Evolutionary conservation across 257 asterid species (phyloP).

Genomic region (Verbascum thapsus): DNA sequence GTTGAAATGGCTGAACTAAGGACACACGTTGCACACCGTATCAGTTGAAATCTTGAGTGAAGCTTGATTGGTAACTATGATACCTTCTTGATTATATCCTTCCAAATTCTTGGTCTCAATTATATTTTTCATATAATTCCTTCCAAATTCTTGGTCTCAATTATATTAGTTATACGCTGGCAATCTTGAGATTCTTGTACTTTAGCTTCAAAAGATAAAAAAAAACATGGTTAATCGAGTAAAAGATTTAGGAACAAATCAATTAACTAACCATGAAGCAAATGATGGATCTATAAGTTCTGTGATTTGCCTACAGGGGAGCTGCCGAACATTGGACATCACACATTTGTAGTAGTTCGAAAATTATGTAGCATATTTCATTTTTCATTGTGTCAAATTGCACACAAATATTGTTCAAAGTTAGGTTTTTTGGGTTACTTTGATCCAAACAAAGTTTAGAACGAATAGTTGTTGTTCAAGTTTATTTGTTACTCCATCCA

Average conservation of each 20-base stretch:
- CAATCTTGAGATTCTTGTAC: neutral
- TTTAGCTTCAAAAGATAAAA: neutral
- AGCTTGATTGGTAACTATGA: neutral
- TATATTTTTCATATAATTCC: neutral
- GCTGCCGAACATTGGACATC: slow-evolving; percentile 9
- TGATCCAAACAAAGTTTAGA: neutral
- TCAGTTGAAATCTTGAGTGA: slow-evolving; percentile 5
- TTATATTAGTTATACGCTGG: slow-evolving; percentile 11
- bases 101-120: neutral
- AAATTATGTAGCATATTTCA: slow-evolving; percentile 5
- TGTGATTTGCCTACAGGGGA: neutral
- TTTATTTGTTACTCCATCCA: too few species aligned
- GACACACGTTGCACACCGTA: neutral
- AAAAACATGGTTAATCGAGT: neutral
- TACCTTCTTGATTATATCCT: neutral
- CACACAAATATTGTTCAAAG: slow-evolving; percentile 3
- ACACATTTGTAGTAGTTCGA: slow-evolving; percentile 4
- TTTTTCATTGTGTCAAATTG: slow-evolving; percentile 5
- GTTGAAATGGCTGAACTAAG: neutral
- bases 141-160: neutral
- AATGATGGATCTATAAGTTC: slow-evolving; percentile 9
- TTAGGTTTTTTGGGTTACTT: neutral
- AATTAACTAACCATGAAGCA: slow-evolving; percentile 2
- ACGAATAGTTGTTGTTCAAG: too few species aligned
- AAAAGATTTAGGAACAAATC: neutral